Percentiles rank a stretch among this genome's conserved stretches.
These are phyloP conservation scores for Microsporum canis DNA, from an alignment of 2,329 filamentous ascomycete genomes.

Conservation along the genomic window DNA sequence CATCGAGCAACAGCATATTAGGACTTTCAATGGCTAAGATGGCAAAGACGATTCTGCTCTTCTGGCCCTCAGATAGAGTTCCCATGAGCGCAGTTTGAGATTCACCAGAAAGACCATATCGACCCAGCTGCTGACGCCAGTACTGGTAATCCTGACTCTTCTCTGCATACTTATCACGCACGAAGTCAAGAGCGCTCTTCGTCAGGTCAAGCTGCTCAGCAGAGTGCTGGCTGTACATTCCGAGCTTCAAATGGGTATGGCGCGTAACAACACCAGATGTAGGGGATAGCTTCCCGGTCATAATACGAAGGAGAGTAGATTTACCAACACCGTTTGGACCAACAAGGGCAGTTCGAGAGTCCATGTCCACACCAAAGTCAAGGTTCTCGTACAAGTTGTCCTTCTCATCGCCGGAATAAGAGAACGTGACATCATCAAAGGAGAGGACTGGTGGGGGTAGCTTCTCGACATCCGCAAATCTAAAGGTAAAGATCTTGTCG, in stretches of 20 bases:
- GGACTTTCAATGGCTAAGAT: slow-evolving; percentile 87
- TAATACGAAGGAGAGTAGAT: slow-evolving; percentile 98
- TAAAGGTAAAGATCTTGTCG: slow-evolving; percentile 91
- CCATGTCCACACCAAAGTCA: slow-evolving; percentile 98
- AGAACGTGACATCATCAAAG: slow-evolving; percentile 95
- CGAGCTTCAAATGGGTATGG: slow-evolving; percentile 97
- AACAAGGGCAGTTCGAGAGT: slow-evolving; percentile 94
- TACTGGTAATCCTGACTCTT: slow-evolving; percentile 97
- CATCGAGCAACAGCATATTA: slow-evolving; percentile 96
- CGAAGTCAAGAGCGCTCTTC: slow-evolving; percentile 95
- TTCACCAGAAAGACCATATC: slow-evolving; percentile 86
- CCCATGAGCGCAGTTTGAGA: slow-evolving; percentile 95
- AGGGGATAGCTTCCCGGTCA: slow-evolving; percentile 98
- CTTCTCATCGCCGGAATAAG: slow-evolving; percentile 78
- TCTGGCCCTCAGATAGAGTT: slow-evolving; percentile 93
- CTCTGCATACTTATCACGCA: slow-evolving; percentile 81
- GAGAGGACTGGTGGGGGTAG: slow-evolving; percentile 94
- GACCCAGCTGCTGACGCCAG: slow-evolving; percentile 95
- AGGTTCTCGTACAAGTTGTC: slow-evolving; percentile 95
- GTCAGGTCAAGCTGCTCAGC: slow-evolving; percentile 96
- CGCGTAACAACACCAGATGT: slow-evolving; percentile 71
- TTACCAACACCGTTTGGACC: slow-evolving; percentile 99
- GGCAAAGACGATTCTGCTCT: slow-evolving; percentile 95
- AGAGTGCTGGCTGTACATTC: slow-evolving; percentile 96
- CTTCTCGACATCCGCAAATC: slow-evolving; percentile 97